Evolutionary conservation across 2,329 filamentous ascomycete species (phyloP), one percentile per base, ranked within the genome.

Genomic region (Fusarium humuli): DNA sequence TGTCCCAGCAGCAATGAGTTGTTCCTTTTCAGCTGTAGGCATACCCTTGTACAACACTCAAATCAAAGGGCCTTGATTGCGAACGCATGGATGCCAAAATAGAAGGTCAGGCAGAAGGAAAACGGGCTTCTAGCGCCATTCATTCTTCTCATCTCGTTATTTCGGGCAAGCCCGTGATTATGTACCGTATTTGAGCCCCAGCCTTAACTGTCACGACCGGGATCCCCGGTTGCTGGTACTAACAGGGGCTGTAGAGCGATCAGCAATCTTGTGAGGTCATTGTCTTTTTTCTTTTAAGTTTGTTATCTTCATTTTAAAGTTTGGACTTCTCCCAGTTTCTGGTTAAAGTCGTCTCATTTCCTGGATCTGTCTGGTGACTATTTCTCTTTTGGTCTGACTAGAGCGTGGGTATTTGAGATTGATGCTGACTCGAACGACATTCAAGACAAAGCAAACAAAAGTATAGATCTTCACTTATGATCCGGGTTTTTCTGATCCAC

Each of bases 141-240:
- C 45, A 47, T 63, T 56, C 52, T 55, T 48, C 29, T 54, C 27
- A 54, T 59, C 45, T 49, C 37, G 61, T 32, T 47, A 65, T 48
- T 64, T 42, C 72, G 70, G 72, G 57, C 59, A 70, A 73, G 68
- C 53, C 72, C 72, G 72, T 71, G 55, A 67, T 65, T 69, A 46
- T 47, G 34, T 37, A n/a, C 18, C 18, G 34, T 50, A 61, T 60
- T 57, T 57, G 61, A 48, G 41, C 30, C 55, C 55, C 46, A 59
- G 44, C 42, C 55, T 65, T 54, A 48, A 65, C 53, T 50, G 18
- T 54, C 22, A 46, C 37, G 65, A 65, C 72, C 49, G 58, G 72
- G 72, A 55, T 23, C 54, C 72, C 72, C 56, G 50, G 72, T 30
- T 27, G 22, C 14, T 16, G 13, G 11, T 32, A 16, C 10, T 32